Evolutionary conservation across 1,284 basidiomycete genomes (phyloP), one percentile per base, ranked within the genome.

Genomic region (Fistulina hepatica): DNA sequence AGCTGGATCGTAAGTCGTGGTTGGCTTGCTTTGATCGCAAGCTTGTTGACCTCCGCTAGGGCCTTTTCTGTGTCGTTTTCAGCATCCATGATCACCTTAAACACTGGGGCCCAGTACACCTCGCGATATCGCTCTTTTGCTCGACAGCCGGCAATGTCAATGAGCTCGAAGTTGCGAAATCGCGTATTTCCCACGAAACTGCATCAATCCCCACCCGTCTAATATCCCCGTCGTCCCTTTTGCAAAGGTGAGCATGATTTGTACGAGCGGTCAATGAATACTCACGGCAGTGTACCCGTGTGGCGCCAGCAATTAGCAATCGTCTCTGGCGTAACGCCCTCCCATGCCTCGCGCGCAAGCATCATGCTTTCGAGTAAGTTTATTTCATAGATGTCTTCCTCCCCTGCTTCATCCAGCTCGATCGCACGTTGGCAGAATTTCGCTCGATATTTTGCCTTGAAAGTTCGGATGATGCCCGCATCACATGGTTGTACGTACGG

Each of bases 281-380:
- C n/a, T n/a, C n/a, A n/a, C n/a, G n/a, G n/a, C n/a, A n/a, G 36
- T 21, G 56, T 58, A 10, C 39, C 26, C 13, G 48, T 51, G 35
- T 60, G 56, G 13, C 42, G 33, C 60, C 58, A 61, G 45, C 60
- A 62, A 42, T 60, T 51, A 19, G 25, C 9, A 34, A 63, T 57
- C 17, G 56, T 63, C 7, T 37, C 30, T 8, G 35, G 19, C 6
- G 41, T 43, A 21, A 63, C 48, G 5, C 41, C 34, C 4, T 43
- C 16, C 61, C 60, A 64, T 16, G 58, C 55, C n/a, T 43, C 40
- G 12, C 44, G 33, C 5, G 48, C 50, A 40, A 64, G 47, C 6
- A 37, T 38, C 52, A 65, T 59, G 5, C 45, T 57, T 30, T 56
- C 47, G 5, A 61, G 50, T 5, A 56, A 44, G 41, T 58, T 44